Conservation (phyloP, 768 basidiomycete species). For the Gelatoporia subvermispora region DNA sequence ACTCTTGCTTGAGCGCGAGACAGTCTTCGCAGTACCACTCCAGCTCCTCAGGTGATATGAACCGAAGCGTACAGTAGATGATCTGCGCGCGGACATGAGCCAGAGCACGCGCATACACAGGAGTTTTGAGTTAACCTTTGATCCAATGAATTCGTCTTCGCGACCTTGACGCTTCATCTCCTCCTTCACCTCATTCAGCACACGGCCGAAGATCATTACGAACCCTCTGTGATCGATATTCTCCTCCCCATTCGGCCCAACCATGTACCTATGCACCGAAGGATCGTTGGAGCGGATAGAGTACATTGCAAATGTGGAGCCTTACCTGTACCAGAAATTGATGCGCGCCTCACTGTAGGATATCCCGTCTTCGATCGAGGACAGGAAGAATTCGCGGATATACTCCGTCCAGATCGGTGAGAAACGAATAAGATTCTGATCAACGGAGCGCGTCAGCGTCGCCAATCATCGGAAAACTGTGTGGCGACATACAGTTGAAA, state of each 20-base stretch:
- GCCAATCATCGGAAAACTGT: background rate
- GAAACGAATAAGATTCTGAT: conserved; percentile 39
- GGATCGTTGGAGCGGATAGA: background rate
- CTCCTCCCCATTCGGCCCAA: conserved; percentile 49
- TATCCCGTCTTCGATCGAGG: conserved; percentile 66
- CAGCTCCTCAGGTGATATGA: conserved; percentile 50
- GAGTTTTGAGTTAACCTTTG: conserved; percentile 37
- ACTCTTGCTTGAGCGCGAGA: conserved; percentile 65
- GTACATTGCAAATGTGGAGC: background rate
- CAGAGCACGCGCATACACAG: too few relatives aligned
- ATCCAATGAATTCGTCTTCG: conserved; percentile 60
- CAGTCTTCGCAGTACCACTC: conserved; percentile 72
- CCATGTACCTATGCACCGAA: conserved; percentile 41
- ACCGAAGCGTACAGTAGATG: conserved; percentile 63
- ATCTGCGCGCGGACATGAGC: conserved; percentile 38
- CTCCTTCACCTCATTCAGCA: conserved; percentile 47
- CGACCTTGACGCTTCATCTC: conserved; percentile 48
- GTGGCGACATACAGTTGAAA: conserved; percentile 38
- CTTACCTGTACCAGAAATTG: conserved; percentile 57
- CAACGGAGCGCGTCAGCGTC: background rate
- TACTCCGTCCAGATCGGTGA: conserved; percentile 57
- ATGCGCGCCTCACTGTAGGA: conserved; percentile 67
- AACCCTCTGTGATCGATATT: conserved; percentile 57
- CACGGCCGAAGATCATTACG: conserved; percentile 47
- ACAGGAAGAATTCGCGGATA: conserved; percentile 55